phyloP scores from a whole-genome alignment of 2,329 filamentous ascomycete species.

The Ceratocystis huliohia region DNA sequence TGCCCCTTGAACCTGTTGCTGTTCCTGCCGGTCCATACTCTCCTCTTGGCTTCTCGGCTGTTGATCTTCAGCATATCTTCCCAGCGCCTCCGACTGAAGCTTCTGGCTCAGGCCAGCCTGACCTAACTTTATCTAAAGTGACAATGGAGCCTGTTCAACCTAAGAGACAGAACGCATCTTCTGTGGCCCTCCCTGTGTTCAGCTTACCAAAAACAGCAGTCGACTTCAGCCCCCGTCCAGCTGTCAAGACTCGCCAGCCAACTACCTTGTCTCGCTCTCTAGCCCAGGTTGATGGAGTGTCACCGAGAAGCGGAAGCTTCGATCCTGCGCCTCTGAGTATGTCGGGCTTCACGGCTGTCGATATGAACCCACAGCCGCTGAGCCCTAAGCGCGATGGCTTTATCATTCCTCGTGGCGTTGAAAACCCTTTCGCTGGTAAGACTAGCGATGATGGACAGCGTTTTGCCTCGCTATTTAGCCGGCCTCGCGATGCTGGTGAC shows the following conservation, averaged over 20 bases:
- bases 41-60: conserved; percentile 16
- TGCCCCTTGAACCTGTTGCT: conserved; percentile 11
- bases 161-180: conserved; percentile 6
- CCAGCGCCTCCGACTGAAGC: conserved; percentile 13
- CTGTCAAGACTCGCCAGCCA: not conserved
- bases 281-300: conserved; percentile 9
- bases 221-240: conserved; percentile 10
- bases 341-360: conserved; percentile 16
- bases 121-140: conserved; percentile 5
- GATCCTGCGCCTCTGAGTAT: conserved; percentile 8
- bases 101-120: not conserved
- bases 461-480: conserved; percentile 34
- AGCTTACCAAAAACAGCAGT: conserved; percentile 8
- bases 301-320: conserved; percentile 11
- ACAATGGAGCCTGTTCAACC: conserved; percentile 10
- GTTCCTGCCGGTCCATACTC: conserved; percentile 12
- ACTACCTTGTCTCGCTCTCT: conserved; percentile 1
- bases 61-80: conserved; percentile 20
- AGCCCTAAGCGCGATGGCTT: conserved; percentile 45
- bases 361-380: conserved; percentile 19
- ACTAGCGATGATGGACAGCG: conserved; percentile 26
- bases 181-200: conserved; percentile 8
- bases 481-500: conserved; percentile 24
- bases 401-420: conserved; percentile 40
- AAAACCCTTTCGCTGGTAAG: conserved; percentile 25